Conservation (phyloP, 2,329 filamentous ascomycete genomes). For the Neonectria sp. region DNA sequence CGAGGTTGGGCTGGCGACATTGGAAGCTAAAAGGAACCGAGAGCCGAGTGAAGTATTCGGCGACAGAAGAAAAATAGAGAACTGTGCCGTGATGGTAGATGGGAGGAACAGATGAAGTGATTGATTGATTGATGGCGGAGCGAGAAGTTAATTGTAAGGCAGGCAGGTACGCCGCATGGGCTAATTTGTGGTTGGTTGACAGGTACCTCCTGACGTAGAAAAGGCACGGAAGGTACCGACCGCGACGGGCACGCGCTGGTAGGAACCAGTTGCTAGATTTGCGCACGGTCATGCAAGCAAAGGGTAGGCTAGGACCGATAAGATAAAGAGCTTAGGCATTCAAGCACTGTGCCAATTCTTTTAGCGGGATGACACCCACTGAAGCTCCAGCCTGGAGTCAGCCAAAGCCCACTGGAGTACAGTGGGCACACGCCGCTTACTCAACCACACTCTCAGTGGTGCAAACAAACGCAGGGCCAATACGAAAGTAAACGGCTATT, state of each 20-base stretch:
- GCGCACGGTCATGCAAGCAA: conserved; percentile 17
- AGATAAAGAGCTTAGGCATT: conserved; percentile 21
- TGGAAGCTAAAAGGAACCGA: conserved; percentile 6
- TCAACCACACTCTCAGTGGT: not conserved
- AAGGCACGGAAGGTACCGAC: conserved; percentile 17
- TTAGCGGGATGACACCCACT: not conserved
- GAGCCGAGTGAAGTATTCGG: not conserved
- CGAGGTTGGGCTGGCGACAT: not conserved
- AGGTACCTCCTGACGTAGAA: conserved; percentile 23
- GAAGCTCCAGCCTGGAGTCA: not conserved
- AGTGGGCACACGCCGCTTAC: not conserved
- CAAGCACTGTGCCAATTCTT: not conserved
- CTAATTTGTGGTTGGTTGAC: conserved; percentile 24
- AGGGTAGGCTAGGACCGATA: conserved; percentile 3
- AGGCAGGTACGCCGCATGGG: conserved; percentile 22
- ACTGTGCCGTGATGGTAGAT: not conserved
- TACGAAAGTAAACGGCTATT: not conserved
- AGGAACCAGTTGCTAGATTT: not conserved
- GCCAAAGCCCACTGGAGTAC: not conserved
- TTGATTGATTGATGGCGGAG: conserved; percentile 18
- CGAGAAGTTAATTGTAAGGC: conserved; percentile 28
- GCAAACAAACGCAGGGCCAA: not conserved
- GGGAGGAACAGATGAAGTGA: not conserved
- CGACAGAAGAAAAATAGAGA: not conserved
- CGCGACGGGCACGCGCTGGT: not conserved